Base-by-base conservation (phyloP, 73 alveolate genomes). In the Paraurostyla sp. region DNA sequence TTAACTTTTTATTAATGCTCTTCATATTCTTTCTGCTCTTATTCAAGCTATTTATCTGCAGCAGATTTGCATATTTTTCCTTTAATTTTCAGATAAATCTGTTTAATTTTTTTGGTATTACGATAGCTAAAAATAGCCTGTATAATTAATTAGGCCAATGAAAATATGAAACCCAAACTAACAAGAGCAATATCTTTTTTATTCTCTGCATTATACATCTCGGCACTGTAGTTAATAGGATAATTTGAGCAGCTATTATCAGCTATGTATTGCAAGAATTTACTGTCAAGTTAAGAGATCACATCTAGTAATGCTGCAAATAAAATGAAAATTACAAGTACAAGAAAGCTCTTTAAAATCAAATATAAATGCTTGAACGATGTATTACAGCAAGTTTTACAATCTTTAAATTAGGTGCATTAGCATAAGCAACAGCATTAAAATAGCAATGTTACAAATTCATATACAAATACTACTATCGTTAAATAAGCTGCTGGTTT, bases 381-480 rank as follows among this genome's bases (percentile, higher is more conserved):
- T 9, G 78, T 60, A 25, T 60, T 3, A 25, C 78, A 60, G 78
- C 78, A 60, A 29, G 45, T 3, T 27, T 60, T 60, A 29, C 78
- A 60, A 60, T 60, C 78, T 16, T 50, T 9, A 29, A 60, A 60
- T 60, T 7, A 27, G 23, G 22, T 29, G 25, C 78, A 60, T 7
- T 29, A 13, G 50, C 78, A 60, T 16, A 60, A 27, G 25, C 78
- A 60, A 60, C 50, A 60, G 49, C 78, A 60, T 60, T 60, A 60
- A 60, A 50, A 9, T 27, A 60, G 9, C 50, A 60, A 60, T 9
- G 78, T 60, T 6, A 60, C 52, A 2, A 60, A 60, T 23, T 60
- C 78, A 60, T 27, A 60, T 7, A 60, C 22, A 60, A 60, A 60
- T 11, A 29, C 50, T 60, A 60, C 25, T 3, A 60, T 60, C 22